Evolutionary conservation across 1,284 basidiomycete genomes (phyloP).

Genomic region (Sanghuangporus baumii): DNA sequence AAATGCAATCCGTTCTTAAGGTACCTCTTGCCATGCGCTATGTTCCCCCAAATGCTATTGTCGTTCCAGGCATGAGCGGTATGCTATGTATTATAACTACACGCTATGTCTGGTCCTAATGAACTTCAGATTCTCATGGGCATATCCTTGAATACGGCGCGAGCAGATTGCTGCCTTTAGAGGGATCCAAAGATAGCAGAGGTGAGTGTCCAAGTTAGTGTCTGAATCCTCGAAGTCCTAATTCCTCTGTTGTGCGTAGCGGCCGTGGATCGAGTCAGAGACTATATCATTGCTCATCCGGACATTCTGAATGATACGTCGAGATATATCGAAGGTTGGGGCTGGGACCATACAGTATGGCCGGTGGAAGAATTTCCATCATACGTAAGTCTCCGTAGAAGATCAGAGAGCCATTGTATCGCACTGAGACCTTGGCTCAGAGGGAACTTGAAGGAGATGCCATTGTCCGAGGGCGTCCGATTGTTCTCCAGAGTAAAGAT

Average conservation of each 20-base stretch:
- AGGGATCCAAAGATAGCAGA: conserved; percentile 53
- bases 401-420: not conserved
- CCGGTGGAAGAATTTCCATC: conserved; percentile 63
- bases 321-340: conserved; percentile 74
- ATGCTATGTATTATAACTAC: conserved; percentile 21
- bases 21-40: conserved; percentile 6
- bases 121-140: conserved; percentile 68
- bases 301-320: conserved; percentile 49
- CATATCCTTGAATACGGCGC: conserved; percentile 77
- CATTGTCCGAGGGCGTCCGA: conserved; percentile 58
- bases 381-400: conserved; percentile 42
- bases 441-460: conserved; percentile 68
- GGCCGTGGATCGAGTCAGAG: conserved; percentile 56
- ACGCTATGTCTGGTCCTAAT: not conserved
- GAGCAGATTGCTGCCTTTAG: conserved; percentile 56
- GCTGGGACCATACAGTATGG: conserved; percentile 91
- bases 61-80: conserved; percentile 69
- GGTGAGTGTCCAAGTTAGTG: conserved; percentile 32
- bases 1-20: not conserved
- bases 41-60: conserved; percentile 44
- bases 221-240: not conserved
- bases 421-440: conserved; percentile 32
- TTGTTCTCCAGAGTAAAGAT: conserved; percentile 81
- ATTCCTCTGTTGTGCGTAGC: conserved; percentile 34
- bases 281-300: conserved; percentile 56